A percentile compares a stretch with the other conserved stretches of the same genome.
phyloP scores from a whole-genome alignment of 805 yeast genomes.

The Metschnikowia dekortorum region DNA sequence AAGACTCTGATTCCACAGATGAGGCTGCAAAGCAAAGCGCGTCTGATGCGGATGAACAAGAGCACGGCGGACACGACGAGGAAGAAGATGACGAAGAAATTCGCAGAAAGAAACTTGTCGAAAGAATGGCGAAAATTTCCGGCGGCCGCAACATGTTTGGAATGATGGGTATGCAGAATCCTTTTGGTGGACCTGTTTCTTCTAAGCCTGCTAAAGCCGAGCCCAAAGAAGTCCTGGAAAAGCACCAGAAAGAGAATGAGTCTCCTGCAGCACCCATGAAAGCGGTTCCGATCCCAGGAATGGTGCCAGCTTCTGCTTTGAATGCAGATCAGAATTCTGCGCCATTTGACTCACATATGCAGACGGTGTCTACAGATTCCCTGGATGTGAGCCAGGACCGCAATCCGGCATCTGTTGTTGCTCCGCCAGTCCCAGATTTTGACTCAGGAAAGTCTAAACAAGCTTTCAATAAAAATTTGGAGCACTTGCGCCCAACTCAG shows the following conservation, averaged over 20 bases:
- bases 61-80: constrained; percentile 19
- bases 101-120: constrained; percentile 72
- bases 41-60: constrained; percentile 50
- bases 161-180: constrained; percentile 54
- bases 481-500: neutral
- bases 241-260: neutral
- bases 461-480: neutral
- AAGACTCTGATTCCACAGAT: neutral
- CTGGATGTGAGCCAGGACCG: neutral
- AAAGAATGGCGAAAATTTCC: constrained; percentile 93
- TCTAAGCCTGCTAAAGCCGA: constrained; percentile 8
- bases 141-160: constrained; percentile 82
- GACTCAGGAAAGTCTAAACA: neutral
- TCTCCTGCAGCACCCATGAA: constrained; percentile 1
- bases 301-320: constrained; percentile 2
- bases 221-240: constrained; percentile 8
- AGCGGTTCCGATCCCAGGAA: constrained; percentile 12
- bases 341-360: neutral
- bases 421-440: neutral
- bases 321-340: neutral
- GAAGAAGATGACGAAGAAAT: constrained; percentile 75
- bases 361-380: neutral
- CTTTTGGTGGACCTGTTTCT: constrained; percentile 27
- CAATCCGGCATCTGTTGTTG: neutral
- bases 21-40: constrained; percentile 16